Conservation (phyloP, 768 basidiomycete genomes). For the Cytidiella melzeri region DNA sequence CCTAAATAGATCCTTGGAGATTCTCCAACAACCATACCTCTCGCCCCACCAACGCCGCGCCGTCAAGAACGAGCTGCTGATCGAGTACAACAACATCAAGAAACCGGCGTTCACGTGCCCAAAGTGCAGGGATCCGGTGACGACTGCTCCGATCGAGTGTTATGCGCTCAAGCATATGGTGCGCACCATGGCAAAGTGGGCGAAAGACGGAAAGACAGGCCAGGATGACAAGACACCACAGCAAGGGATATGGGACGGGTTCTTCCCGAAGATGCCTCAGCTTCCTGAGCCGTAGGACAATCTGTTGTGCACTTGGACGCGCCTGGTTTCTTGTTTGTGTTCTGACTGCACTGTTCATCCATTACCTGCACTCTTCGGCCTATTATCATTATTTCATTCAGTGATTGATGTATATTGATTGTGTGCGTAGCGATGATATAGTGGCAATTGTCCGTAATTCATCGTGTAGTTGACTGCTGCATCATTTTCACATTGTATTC, state of each 20-base stretch:
- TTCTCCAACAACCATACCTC: slow-evolving; percentile 9
- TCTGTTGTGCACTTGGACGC: too few relatives aligned
- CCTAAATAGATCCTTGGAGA: slow-evolving; percentile 3
- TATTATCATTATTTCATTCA: too few relatives aligned
- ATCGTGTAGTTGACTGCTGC: too few relatives aligned
- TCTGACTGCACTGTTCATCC: too few relatives aligned
- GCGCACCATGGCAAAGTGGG: slow-evolving; percentile 43
- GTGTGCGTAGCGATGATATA: too few relatives aligned
- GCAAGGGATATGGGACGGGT: slow-evolving; percentile 19
- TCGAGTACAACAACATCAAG: slow-evolving; percentile 12
- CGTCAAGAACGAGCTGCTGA: slow-evolving; percentile 9
- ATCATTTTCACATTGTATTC: too few relatives aligned
- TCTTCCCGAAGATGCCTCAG: slow-evolving; percentile 12
- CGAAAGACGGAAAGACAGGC: slow-evolving; percentile 34
- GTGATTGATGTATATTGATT: too few relatives aligned
- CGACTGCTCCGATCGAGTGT: slow-evolving; percentile 48
- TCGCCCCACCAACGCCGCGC: slow-evolving; percentile 1
- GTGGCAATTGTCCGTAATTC: too few relatives aligned
- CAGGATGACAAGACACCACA: neutral
- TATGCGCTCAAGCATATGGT: slow-evolving; percentile 57
- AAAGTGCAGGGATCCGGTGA: slow-evolving; percentile 49
- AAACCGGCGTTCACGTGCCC: slow-evolving; percentile 62
- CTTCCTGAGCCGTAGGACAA: too few relatives aligned
- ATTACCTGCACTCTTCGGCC: too few relatives aligned
- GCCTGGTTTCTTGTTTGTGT: too few relatives aligned